Base-by-base conservation (phyloP, 169 alveolate species). In the Babesia caballi region DNA sequence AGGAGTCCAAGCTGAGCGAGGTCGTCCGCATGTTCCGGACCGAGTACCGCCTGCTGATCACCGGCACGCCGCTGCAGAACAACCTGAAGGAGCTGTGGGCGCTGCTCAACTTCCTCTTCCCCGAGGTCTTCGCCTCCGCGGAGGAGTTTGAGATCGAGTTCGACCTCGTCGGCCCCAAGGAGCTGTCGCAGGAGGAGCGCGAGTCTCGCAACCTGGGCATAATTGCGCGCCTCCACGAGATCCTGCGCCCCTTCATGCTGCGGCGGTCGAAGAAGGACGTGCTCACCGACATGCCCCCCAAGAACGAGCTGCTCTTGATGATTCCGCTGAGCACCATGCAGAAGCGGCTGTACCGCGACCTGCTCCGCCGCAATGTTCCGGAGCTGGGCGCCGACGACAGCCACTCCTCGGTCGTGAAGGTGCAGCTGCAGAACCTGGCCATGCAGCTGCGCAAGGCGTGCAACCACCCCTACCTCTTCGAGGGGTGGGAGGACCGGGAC, bases 31-130 rank as follows among this genome's bases (percentile, higher is more conserved):
- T 92, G 41, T 74, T 97, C 73, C 87, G 92, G 66, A 91, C 99
- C 25, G 95, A 97, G 74, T 95, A 96, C 78, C 89, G 99, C 66
- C 91, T 98, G 63, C 85, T 98, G 59, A 90, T 98, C 38, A 95
- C 99, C 12, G 99, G 99, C 11, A 98, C 99, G 17, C 99, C 99
- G 15, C 94, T 98, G 56, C 96, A 98, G 88, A 98, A 98, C 89
- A 94, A 97, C 38, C 91, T 98, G 91, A 96, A 96, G 61, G 99
- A 98, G 83, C 87, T 98, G 27, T 98, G 99, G 99, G 97, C 99
- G 19, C 90, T 98, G 17, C 90, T 98, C 35, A 98, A 98, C 83
- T 97, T 98, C 83, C 94, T 98, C 40, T 94, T 96, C 95, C 99
- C 99, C 0, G 94, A 94, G 54, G 90, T 97, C 27, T 97, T 97